A percentile compares a stretch with the other conserved stretches of the same genome.
phyloP scores from a whole-genome alignment of 73 alveolate genomes.

The Uronychia setigera region DNA sequence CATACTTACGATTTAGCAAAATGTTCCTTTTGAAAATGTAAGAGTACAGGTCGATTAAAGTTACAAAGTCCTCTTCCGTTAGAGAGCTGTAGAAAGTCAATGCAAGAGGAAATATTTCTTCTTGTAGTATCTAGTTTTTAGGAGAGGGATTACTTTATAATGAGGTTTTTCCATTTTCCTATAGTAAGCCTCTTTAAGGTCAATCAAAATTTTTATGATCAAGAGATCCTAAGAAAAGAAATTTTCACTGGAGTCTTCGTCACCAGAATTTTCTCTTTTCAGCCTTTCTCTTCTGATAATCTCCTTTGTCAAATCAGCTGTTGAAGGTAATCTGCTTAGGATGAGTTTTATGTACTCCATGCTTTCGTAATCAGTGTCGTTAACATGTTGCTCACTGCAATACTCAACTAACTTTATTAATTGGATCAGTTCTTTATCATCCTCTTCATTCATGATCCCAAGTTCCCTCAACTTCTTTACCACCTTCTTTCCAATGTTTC shows the following conservation, averaged over 20 bases:
- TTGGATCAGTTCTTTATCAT: neutral
- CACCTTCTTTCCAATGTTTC: neutral
- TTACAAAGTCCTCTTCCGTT: neutral
- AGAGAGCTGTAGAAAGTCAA: neutral
- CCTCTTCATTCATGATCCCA: neutral
- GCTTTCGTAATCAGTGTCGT: neutral
- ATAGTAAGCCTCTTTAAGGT: neutral
- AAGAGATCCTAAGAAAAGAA: neutral
- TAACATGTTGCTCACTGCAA: neutral
- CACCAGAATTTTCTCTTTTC: neutral
- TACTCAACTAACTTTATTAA: neutral
- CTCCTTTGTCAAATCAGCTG: neutral
- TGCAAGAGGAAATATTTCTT: neutral
- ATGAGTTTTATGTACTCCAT: neutral
- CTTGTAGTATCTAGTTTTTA: neutral
- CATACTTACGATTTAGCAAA: neutral
- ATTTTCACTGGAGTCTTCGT: neutral
- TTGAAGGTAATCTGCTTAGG: neutral
- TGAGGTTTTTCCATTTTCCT: neutral
- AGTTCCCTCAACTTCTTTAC: neutral
- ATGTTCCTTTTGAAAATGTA: neutral
- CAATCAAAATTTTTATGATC: neutral
- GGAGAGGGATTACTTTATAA: neutral
- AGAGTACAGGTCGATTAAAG: neutral
- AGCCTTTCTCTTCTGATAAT: neutral